Conservation (phyloP, 345 rosid species). For the Linum tenue region DNA sequence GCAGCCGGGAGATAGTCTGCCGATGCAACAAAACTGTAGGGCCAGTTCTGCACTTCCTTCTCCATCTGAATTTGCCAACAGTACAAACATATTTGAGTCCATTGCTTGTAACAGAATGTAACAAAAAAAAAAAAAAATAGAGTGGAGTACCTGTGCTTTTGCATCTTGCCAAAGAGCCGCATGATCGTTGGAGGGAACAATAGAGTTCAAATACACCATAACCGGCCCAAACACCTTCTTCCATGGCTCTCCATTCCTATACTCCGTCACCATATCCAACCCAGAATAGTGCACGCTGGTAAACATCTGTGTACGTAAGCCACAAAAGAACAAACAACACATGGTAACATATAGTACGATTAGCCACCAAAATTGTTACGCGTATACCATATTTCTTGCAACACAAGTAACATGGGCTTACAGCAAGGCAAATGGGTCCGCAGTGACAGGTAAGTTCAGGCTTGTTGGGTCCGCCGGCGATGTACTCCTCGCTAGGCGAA, state of each 20-base stretch:
- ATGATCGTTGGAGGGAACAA: constrained; percentile 10
- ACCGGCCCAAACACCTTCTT: constrained; percentile 81
- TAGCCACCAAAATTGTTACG: no score
- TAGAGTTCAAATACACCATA: constrained; percentile 57
- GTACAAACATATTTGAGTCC: background rate
- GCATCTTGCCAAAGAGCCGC: constrained; percentile 66
- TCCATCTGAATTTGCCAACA: constrained; percentile 29
- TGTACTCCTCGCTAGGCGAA: constrained; percentile 63
- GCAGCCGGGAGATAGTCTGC: constrained; percentile 38
- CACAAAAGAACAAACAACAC: background rate
- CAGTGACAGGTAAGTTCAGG: constrained; percentile 84
- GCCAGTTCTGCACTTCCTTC: constrained; percentile 56
- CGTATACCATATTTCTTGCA: background rate
- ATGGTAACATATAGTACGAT: no score
- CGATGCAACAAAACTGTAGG: constrained; percentile 46
- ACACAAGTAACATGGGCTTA: constrained; percentile 19
- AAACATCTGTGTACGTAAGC: constrained; percentile 50
- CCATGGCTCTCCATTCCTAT: constrained; percentile 54
- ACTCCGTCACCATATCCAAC: constrained; percentile 39
- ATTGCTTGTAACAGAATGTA: no score
- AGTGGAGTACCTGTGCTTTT: constrained; percentile 45
- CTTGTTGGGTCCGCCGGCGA: constrained; percentile 55
- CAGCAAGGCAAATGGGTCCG: constrained; percentile 58
- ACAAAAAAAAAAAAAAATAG: no score
- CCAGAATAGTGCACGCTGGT: constrained; percentile 73